Base-by-base conservation (phyloP, 208 protist species). In the Leishmania lainsoni region DNA sequence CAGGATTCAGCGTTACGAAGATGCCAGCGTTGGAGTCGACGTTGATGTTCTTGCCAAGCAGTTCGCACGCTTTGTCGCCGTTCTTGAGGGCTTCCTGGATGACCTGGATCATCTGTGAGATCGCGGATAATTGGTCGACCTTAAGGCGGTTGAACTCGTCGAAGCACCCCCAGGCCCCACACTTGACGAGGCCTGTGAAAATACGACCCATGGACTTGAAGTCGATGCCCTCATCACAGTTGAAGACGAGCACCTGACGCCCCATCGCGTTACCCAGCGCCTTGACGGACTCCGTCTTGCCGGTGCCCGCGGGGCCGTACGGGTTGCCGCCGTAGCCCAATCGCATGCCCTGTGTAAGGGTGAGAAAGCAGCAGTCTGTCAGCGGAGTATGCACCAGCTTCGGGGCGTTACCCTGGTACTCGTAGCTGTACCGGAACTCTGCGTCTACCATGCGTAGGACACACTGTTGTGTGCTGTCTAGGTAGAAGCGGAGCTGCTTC, bases 71-170 rank as follows among this genome's bases (percentile, higher is more conserved):
- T 32, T 79, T 63, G 6, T 95, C 90, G n/a, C 91, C 87, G 79
- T 93, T 94, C 86, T 99, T 99, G 52, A 99, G 91, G 0, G 99
- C 98, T 72, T 95, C 95, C 87, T 99, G 98, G 80, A 99, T 99
- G 14, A 99, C 91, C 89, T 99, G 99, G 89, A 99, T 99, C 97
- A 99, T 99, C 87, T 99, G 98, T 45, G 98, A 99, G 20, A 99
- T 92, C 10, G 99, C 99, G 2, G 98, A 99, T 20, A 99, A 91
- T 86, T 99, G 98, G 84, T 99, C 98, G 74, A 99, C 96, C 87
- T 99, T 99, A 45, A 99, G 91, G 42, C 99, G 95, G 87, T 99
- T 99, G 94, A 99, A 99, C 92, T 99, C 99, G 90, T 99, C 99
- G 86, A 99, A 99, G 92, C 99, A 99, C 35, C 98, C 99, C 98